Conservation (phyloP, 352 stramenopile genomes). For the Peronospora destructor region DNA sequence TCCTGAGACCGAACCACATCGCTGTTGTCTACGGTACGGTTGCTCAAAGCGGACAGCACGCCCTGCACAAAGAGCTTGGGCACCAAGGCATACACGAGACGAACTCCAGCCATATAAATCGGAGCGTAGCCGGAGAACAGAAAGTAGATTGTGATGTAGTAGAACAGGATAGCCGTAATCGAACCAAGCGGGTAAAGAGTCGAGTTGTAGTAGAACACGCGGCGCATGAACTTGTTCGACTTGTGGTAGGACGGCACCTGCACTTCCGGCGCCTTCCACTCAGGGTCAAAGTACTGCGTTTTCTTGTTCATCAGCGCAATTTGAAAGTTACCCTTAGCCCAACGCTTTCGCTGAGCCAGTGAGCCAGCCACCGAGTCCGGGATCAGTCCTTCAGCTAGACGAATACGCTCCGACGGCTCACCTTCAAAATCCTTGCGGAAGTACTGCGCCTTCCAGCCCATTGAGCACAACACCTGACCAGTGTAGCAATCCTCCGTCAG, state of each 20-base stretch:
- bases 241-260: slow-evolving; percentile 54
- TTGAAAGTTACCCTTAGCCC: slow-evolving; percentile 85
- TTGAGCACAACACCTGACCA: slow-evolving; percentile 61
- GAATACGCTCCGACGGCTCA: slow-evolving; percentile 66
- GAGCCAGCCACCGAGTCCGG: slow-evolving; percentile 66
- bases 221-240: slow-evolving; percentile 64
- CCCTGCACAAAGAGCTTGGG: slow-evolving; percentile 75
- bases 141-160: slow-evolving; percentile 84
- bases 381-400: slow-evolving; percentile 67
- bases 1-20: slow-evolving; percentile 79
- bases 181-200: slow-evolving; percentile 76
- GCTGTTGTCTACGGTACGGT: slow-evolving; percentile 79
- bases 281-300: slow-evolving; percentile 64
- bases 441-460: slow-evolving; percentile 83
- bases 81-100: slow-evolving; percentile 69
- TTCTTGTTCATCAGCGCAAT: slow-evolving; percentile 82
- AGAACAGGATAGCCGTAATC: slow-evolving; percentile 75
- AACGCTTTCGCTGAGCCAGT: slow-evolving; percentile 72
- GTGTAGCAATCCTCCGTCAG: slow-evolving; percentile 85
- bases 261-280: slow-evolving; percentile 73
- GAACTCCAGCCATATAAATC: slow-evolving; percentile 70
- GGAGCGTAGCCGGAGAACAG: slow-evolving; percentile 72
- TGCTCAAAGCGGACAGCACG: slow-evolving; percentile 67
- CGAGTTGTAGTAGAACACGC: slow-evolving; percentile 76
- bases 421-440: slow-evolving; percentile 86